These are phyloP conservation scores for Tricholoma terreum DNA, from an alignment of 768 basidiomycete genomes.

Conservation along the genomic window DNA sequence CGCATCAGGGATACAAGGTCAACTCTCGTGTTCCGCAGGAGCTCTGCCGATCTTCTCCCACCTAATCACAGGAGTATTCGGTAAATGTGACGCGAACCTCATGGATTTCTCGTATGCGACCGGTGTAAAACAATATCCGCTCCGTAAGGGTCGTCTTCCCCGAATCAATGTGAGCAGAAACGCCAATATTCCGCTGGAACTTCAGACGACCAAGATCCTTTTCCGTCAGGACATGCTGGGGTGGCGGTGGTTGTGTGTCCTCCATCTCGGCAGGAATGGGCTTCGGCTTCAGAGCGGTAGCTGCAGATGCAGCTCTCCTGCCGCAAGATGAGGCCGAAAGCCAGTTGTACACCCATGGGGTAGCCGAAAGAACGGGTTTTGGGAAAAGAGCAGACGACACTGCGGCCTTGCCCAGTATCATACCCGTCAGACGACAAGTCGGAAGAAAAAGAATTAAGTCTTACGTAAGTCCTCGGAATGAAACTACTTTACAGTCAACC, in stretches of 20 bases:
- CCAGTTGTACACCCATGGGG: slow-evolving; percentile 5
- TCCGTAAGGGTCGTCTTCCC: slow-evolving; percentile 99
- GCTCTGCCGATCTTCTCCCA: slow-evolving; percentile 5
- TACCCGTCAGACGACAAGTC: too few relatives aligned
- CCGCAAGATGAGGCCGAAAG: slow-evolving; percentile 3
- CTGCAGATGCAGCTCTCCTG: slow-evolving; percentile 42
- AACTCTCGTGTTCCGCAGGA: slow-evolving; percentile 6
- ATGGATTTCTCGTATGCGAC: slow-evolving; percentile 92
- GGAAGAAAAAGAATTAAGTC: too few relatives aligned
- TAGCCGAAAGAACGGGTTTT: slow-evolving; percentile 5
- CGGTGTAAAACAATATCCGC: slow-evolving; percentile 93
- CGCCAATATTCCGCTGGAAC: slow-evolving; percentile 92
- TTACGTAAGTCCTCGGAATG: too few relatives aligned
- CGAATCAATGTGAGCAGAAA: slow-evolving; percentile 93
- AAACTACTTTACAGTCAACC: too few relatives aligned
- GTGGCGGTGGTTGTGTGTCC: slow-evolving; percentile 24
- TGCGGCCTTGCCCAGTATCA: slow-evolving; percentile 22
- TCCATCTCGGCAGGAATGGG: slow-evolving; percentile 16
- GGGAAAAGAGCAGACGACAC: slow-evolving; percentile 12
- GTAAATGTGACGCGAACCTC: slow-evolving; percentile 58
- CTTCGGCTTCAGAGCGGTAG: slow-evolving; percentile 38
- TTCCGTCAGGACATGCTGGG: slow-evolving; percentile 51
- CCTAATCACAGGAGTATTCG: slow-evolving; percentile 17
- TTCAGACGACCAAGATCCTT: slow-evolving; percentile 63
- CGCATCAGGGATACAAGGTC: background rate